A percentile compares a stretch with the other conserved stretches of the same genome.
Conservation (phyloP, 78 protist genomes). For the Planoprotostelium fungivorum region DNA sequence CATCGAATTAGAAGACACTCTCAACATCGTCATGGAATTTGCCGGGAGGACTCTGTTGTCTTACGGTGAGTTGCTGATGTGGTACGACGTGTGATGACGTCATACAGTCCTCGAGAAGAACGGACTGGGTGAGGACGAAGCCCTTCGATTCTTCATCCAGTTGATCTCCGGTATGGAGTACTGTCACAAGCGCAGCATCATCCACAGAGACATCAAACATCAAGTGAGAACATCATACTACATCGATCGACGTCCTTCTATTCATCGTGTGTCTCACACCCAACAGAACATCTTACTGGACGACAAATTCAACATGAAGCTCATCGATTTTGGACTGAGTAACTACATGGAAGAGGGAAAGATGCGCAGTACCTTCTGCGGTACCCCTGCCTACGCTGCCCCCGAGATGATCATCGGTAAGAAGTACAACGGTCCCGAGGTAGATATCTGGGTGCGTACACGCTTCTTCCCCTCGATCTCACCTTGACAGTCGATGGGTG, state of each 20-base stretch:
- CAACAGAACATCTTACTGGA: constrained; percentile 48
- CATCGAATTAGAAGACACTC: constrained; percentile 32
- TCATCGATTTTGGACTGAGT: constrained; percentile 70
- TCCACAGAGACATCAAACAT: constrained; percentile 47
- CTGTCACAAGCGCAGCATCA: constrained; percentile 55
- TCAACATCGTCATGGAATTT: constrained; percentile 51
- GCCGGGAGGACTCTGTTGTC: not conserved
- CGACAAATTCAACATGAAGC: constrained; percentile 24
- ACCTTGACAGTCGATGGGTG: constrained; percentile 20
- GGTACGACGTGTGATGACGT: not conserved
- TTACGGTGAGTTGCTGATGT: not conserved
- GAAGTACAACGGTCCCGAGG: constrained; percentile 43
- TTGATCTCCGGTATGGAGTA: constrained; percentile 58
- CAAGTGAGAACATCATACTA: constrained; percentile 13
- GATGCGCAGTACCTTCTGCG: constrained; percentile 63
- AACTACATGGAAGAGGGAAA: constrained; percentile 40
- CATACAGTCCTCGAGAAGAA: constrained; percentile 7
- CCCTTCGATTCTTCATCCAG: constrained; percentile 60
- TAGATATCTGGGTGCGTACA: constrained; percentile 42
- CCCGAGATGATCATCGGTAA: constrained; percentile 74
- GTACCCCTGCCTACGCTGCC: constrained; percentile 73
- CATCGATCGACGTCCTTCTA: not conserved
- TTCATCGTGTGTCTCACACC: no score
- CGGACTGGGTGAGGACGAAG: constrained; percentile 55
- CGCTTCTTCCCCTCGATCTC: not conserved